phyloP scores from a whole-genome alignment of 2,329 filamentous ascomycete genomes.

The Penicillium sp. region DNA sequence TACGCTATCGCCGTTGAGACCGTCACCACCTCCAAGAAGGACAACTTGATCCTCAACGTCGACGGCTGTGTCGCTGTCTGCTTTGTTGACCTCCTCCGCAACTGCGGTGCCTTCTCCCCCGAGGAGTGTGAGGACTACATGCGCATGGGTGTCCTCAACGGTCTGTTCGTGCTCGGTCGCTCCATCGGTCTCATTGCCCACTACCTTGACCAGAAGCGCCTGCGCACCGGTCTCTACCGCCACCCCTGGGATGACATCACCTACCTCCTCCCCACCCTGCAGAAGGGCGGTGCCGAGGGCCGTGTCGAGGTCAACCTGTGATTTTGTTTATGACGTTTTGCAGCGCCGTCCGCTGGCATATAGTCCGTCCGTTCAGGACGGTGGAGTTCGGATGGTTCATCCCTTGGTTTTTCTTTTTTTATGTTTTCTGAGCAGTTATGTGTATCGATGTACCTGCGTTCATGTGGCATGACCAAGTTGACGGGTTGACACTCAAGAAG shows the following conservation, averaged over 20 bases:
- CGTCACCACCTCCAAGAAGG: slow-evolving; percentile 99
- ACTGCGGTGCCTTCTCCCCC: slow-evolving; percentile 91
- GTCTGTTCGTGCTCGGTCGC: slow-evolving; percentile 95
- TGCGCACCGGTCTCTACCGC: slow-evolving; percentile 96
- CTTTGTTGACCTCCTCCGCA: slow-evolving; percentile 96
- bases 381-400: slow-evolving; percentile 40
- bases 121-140: slow-evolving; percentile 99
- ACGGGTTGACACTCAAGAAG: slow-evolving; percentile 26
- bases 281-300: slow-evolving; percentile 72
- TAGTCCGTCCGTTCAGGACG: slow-evolving; percentile 34
- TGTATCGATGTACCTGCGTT: slow-evolving; percentile 31
- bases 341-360: slow-evolving; percentile 32
- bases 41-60: slow-evolving; percentile 99
- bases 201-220: slow-evolving; percentile 99
- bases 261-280: slow-evolving; percentile 81
- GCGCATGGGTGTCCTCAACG: slow-evolving; percentile 98
- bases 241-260: slow-evolving; percentile 99
- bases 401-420: slow-evolving; percentile 27
- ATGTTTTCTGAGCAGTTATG: slow-evolving; percentile 25
- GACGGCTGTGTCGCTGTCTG: slow-evolving; percentile 97
- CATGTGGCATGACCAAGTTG: slow-evolving; percentile 34
- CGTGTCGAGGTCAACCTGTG: slow-evolving; percentile 85
- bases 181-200: slow-evolving; percentile 99
- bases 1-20: slow-evolving; percentile 97
- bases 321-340: slow-evolving; percentile 34